A percentile compares a stretch with the other conserved stretches of the same genome.
Conservation (phyloP, 306 rosid genomes). For the Trifolium subterraneum region DNA sequence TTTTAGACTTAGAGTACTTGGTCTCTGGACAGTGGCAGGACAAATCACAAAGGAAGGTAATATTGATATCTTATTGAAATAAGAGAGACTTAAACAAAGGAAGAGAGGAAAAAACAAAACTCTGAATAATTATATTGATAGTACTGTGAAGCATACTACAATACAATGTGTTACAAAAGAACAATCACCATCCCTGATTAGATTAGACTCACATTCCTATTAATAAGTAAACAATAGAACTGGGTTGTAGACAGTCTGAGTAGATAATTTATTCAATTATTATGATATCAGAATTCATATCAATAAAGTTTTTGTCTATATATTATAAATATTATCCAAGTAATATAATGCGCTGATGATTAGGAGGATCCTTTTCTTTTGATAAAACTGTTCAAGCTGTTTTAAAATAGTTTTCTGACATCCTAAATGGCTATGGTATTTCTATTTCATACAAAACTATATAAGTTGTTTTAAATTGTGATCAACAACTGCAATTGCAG, state of each 20-base stretch:
- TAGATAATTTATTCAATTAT: slow-evolving; percentile 4
- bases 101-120: not conserved
- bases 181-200: not conserved
- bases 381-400: not conserved
- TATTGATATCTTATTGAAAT: not conserved
- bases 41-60: not conserved
- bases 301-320: not conserved
- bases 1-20: not conserved
- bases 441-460: slow-evolving; percentile 24
- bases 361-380: not conserved
- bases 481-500: slow-evolving; percentile 1
- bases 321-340: not conserved
- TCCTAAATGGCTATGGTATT: slow-evolving; percentile 33
- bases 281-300: not conserved
- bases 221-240: not conserved
- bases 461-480: not conserved
- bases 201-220: not conserved
- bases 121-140: not conserved
- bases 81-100: not conserved
- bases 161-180: not conserved
- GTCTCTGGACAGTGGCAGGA: not conserved
- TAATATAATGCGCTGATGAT: not conserved
- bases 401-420: slow-evolving; percentile 13
- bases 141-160: not conserved
- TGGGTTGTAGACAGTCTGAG: not conserved